Conservation (phyloP, 2,329 filamentous ascomycete species). For the Xylaria sp. region DNA sequence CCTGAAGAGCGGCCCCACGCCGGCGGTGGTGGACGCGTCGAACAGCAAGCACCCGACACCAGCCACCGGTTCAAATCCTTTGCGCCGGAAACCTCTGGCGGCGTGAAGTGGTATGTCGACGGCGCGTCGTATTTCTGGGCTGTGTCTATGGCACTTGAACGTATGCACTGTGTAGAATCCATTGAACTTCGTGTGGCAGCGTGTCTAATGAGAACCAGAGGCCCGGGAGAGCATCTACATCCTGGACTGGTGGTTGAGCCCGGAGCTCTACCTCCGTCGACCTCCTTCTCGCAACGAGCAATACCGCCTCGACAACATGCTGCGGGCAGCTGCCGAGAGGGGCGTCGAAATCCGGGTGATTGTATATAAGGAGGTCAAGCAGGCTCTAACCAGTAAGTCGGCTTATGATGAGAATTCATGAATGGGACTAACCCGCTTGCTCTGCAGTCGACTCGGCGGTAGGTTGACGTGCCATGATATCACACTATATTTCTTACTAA, state of each 20-base stretch:
- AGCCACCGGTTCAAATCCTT: slow-evolving; percentile 67
- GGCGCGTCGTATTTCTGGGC: slow-evolving; percentile 85
- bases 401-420: not conserved
- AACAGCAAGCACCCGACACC: slow-evolving; percentile 12
- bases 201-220: slow-evolving; percentile 43
- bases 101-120: slow-evolving; percentile 88
- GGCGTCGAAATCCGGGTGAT: slow-evolving; percentile 85
- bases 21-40: not conserved
- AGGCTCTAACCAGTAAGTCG: slow-evolving; percentile 76
- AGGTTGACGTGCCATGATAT: slow-evolving; percentile 39
- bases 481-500: slow-evolving; percentile 1
- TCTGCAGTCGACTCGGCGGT: slow-evolving; percentile 46
- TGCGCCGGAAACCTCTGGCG: slow-evolving; percentile 70
- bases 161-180: slow-evolving; percentile 37
- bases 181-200: not conserved
- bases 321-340: slow-evolving; percentile 78
- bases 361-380: slow-evolving; percentile 89
- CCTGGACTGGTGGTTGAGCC: slow-evolving; percentile 87
- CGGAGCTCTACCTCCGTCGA: slow-evolving; percentile 83
- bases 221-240: slow-evolving; percentile 82
- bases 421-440: slow-evolving; percentile 4
- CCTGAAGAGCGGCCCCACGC: slow-evolving; percentile 2
- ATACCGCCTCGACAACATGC: slow-evolving; percentile 82
- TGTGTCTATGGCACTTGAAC: slow-evolving; percentile 75
- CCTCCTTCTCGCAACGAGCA: slow-evolving; percentile 80